A percentile compares a stretch with the other conserved stretches of the same genome.
Evolutionary conservation across 306 rosid genomes (phyloP).

Genomic region (Vigna unguiculata): DNA sequence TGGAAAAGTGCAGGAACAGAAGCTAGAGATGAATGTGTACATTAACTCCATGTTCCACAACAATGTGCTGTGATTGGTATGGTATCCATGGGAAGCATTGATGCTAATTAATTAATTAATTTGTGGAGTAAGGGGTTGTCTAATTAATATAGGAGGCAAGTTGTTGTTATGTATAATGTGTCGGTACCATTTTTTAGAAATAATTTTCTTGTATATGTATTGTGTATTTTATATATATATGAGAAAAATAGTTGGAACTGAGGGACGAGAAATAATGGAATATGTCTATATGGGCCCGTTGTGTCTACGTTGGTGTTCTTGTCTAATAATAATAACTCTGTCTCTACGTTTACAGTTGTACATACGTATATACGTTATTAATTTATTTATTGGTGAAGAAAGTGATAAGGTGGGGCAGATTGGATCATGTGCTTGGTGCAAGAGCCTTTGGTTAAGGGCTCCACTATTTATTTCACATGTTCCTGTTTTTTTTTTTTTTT

Average conservation of each 20-base stretch:
- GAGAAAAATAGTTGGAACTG: constrained; percentile 53
- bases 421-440: constrained; percentile 47
- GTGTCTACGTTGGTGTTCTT: constrained; percentile 13
- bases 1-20: constrained; percentile 81
- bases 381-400: background rate
- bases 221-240: constrained; percentile 33
- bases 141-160: constrained; percentile 41
- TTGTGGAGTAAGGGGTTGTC: constrained; percentile 14
- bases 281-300: constrained; percentile 56
- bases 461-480: constrained; percentile 29
- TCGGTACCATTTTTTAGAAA: constrained; percentile 40
- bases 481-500: background rate
- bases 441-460: constrained; percentile 30
- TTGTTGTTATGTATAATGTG: constrained; percentile 39
- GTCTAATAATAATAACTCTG: constrained; percentile 32
- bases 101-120: background rate
- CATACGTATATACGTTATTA: too few relatives aligned
- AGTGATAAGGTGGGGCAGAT: constrained; percentile 51
- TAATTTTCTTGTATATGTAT: constrained; percentile 30
- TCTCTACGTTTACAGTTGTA: constrained; percentile 26
- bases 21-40: constrained; percentile 45
- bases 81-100: background rate
- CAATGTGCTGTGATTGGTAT: background rate
- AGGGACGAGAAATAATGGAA: constrained; percentile 55
- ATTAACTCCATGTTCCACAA: background rate